Base-by-base conservation (phyloP, 345 rosid genomes). In the Populus deltoides region DNA sequence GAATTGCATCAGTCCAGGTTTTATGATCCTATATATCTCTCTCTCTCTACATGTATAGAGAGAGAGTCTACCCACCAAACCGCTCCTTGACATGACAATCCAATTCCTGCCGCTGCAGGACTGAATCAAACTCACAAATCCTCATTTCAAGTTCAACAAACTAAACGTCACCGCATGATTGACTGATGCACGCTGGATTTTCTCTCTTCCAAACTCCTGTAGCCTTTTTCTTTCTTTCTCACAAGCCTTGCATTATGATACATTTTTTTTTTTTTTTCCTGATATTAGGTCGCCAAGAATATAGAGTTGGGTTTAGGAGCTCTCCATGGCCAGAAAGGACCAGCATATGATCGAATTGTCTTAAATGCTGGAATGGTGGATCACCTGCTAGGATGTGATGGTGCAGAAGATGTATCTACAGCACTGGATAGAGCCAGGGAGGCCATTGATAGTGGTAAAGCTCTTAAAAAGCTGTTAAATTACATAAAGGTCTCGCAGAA, bases 341-440 rank as follows among this genome's bases (percentile, higher is more conserved):
- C 97, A 5, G 90, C 97, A 11, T 96, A 96, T 81, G 99, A 96
- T 84, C 88, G 97, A 74, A 92, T 93, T 25, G 89, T 96, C 45
- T 75, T 93, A 61, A 96, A 91, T 79, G 99, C 99, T 11, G 99
- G 91, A 82, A 89, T 96, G 77, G 91, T 89, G 75, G 99, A 96
- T 85, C 97, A 96, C 85, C 80, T 96, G 80, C 82, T 93, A 65
- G 96, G 98, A 85, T 89, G 97, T 55, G 90, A 90, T 53, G 98
- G 92, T 5, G 98, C 93, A 24, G 98, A 92, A 47, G 94, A 93
- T 66, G 79, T 87, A 39, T 76, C 84, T 36, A 22, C 72, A 7
- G 97, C 98, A 22, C 76, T 91, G 75, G 94, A 90, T n/a, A 89
- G 99, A 82, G 97, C 98, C 38, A 92, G 90, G 55, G 98, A 91